Evolutionary conservation across 176 grass and related monocot genomes (phyloP).

Genomic region (Elymus sibiricus): DNA sequence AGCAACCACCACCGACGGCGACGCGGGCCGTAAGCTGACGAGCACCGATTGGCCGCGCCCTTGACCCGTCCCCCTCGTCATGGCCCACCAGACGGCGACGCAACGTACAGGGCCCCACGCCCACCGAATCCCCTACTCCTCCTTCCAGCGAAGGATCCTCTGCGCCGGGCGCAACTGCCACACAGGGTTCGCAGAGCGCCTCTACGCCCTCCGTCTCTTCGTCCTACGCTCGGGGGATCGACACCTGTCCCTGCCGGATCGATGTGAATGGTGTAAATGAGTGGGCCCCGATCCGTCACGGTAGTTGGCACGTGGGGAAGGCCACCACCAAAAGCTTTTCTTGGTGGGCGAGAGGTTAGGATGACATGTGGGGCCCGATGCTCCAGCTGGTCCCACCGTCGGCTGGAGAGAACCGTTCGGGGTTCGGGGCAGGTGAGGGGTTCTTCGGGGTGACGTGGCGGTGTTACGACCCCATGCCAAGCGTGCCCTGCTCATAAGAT

Average conservation of each 20-base stretch:
- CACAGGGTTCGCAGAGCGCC: background rate
- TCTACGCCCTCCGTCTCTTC: background rate
- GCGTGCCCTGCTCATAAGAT: background rate
- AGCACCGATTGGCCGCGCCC: constrained; percentile 5
- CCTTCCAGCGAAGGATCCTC: background rate
- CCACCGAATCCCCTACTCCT: constrained; percentile 24
- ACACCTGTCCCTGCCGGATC: background rate
- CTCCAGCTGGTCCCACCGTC: background rate
- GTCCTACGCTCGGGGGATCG: background rate
- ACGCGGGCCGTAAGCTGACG: constrained; percentile 35
- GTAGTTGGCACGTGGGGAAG: constrained; percentile 37
- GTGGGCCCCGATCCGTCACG: constrained; percentile 18
- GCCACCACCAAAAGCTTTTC: background rate
- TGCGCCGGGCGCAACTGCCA: background rate
- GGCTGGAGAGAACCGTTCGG: background rate
- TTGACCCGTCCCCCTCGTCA: background rate
- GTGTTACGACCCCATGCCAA: constrained; percentile 1
- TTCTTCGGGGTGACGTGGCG: constrained; percentile 12
- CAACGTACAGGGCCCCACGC: background rate
- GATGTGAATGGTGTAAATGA: constrained; percentile 13
- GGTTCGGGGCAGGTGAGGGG: background rate
- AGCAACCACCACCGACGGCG: constrained; percentile 28
- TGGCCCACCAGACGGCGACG: constrained; percentile 20
- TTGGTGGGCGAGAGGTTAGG: accelerated
- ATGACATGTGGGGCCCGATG: background rate